Evolutionary conservation across 2,329 filamentous ascomycete species (phyloP).

Genomic region (Orbilia oligospora): DNA sequence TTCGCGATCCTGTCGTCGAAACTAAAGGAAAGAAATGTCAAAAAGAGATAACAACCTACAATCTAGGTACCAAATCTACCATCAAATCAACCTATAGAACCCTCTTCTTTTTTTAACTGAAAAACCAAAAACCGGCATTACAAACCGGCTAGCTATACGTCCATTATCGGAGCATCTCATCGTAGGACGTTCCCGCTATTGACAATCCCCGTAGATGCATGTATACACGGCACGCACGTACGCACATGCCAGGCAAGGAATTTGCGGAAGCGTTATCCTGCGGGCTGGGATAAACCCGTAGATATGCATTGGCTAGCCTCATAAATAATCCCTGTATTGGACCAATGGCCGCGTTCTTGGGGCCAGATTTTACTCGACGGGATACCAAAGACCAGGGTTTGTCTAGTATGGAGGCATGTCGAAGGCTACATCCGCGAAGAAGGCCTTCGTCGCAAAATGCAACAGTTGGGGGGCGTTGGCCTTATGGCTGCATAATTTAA

Average conservation of each 20-base stretch:
- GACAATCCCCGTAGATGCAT: too few species aligned
- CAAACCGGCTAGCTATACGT: background rate
- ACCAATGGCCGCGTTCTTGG: slow-evolving; percentile 54
- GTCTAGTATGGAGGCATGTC: background rate
- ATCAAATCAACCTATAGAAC: too few species aligned
- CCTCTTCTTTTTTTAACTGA: too few species aligned
- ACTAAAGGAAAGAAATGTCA: slow-evolving; percentile 4
- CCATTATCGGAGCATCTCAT: too few species aligned
- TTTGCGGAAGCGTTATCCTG: too few species aligned
- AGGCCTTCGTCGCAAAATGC: slow-evolving; percentile 16
- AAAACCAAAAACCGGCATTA: too few species aligned
- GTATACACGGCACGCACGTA: too few species aligned
- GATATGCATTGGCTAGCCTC: slow-evolving; percentile 35
- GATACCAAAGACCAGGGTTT: background rate
- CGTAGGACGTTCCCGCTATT: too few species aligned
- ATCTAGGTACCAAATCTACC: background rate
- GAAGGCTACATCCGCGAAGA: slow-evolving; percentile 23
- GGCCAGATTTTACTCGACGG: background rate
- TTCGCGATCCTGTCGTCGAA: slow-evolving; percentile 20
- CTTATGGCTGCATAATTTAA: background rate
- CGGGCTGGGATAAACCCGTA: background rate
- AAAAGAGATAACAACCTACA: background rate
- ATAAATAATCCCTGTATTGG: slow-evolving; percentile 20
- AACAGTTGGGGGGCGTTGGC: slow-evolving; percentile 10
- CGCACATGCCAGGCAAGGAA: too few species aligned